Evolutionary conservation across 2,329 filamentous ascomycete genomes (phyloP), one percentile per base, ranked within the genome.

Genomic region (Arthrobotrys musiformis): DNA sequence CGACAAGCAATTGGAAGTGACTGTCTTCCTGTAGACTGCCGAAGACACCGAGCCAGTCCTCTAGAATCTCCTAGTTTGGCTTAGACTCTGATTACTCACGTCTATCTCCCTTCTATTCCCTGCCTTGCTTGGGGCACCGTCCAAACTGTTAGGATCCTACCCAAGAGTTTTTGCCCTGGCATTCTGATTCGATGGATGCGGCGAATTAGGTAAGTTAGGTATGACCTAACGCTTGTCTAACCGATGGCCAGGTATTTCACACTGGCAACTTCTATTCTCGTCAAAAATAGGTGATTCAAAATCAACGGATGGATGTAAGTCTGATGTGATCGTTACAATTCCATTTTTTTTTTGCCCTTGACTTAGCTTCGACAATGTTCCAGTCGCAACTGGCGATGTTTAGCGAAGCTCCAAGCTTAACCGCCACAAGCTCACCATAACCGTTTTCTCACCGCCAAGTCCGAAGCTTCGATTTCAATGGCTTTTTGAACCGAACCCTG

Each of bases 11-110:
- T 37, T 61, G n/a, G 62, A 15, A 26, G 62, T 44, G 63, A 58
- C 40, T 58, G 37, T 33, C 44, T 19, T 52, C n/a, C 19, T 48
- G 44, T 48, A 48, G 30, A 48, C 42, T 52, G 2, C 52, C 26
- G 28, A 40, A 40, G 60, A 28, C 58, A 64, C 35, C n/a, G 26
- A 48, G n/a, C 17, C 17, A 30, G 62, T 35, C 42, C 44, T 70
- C 68, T 48, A 64, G 68, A 64, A 50, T 63, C 60, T 58, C 68
- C 68, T 17, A 64, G 26, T 72, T 42, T 30, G 60, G 68, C 60
- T 72, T 72, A 72, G 64, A 42, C 40, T 28, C 24, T 66, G 60
- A 70, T 69, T 77, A 77, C 69, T 61, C 61, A 73, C 46, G 33
- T 48, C 40, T 9, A 66, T 50, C 19, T 56, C 67, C 46, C 60